Evolutionary conservation across 768 basidiomycete species (phyloP).

Genomic region (Mycena filopes): DNA sequence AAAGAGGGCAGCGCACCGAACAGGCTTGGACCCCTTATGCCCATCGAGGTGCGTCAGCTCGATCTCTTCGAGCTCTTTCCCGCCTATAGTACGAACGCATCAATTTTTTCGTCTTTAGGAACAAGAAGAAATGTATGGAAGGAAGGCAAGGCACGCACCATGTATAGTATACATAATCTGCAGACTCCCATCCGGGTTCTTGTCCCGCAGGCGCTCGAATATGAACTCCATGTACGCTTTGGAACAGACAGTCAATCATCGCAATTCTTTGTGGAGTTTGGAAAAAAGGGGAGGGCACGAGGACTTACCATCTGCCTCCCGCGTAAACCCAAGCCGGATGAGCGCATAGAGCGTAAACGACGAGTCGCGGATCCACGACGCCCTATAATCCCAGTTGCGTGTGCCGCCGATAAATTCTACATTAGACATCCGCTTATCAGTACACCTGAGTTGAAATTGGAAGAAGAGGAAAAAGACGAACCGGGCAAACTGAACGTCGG

Average conservation of each 20-base stretch:
- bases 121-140: neutral
- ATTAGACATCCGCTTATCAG: no score
- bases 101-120: neutral
- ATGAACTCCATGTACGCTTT: constrained; percentile 93
- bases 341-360: constrained; percentile 96
- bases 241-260: neutral
- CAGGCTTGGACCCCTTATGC: constrained; percentile 86
- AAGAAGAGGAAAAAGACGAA: neutral
- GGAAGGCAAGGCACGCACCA: no score
- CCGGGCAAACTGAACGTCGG: constrained; percentile 96
- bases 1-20: constrained; percentile 54
- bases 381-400: constrained; percentile 77
- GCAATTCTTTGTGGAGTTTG: no score
- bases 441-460: no score
- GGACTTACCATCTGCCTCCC: constrained; percentile 93
- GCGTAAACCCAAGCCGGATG: constrained; percentile 92
- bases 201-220: constrained; percentile 80
- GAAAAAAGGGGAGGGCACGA: no score
- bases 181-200: constrained; percentile 90
- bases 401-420: constrained; percentile 71
- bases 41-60: constrained; percentile 91
- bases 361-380: constrained; percentile 94
- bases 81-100: constrained; percentile 50
- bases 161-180: constrained; percentile 99
- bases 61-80: constrained; percentile 84